Evolutionary conservation across 345 rosid species (phyloP).

Genomic region (Rhodomyrtus tomentosa): DNA sequence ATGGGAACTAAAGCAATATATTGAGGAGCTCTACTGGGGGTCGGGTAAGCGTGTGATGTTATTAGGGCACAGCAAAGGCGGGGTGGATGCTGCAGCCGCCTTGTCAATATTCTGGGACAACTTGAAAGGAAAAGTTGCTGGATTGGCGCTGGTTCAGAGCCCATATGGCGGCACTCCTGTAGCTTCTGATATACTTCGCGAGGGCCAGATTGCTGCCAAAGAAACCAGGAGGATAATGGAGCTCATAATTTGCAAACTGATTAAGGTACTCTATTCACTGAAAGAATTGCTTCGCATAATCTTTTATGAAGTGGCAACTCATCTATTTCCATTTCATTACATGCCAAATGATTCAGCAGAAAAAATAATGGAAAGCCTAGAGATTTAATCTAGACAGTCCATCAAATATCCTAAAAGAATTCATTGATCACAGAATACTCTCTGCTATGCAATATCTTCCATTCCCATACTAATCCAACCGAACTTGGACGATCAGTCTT

Average conservation of each 20-base stretch:
- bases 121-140: conserved; percentile 54
- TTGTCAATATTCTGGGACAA: conserved; percentile 42
- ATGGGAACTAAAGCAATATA: conserved; percentile 56
- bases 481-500: neutral
- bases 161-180: conserved; percentile 62
- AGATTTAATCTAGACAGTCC: neutral
- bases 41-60: conserved; percentile 58
- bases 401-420: neutral
- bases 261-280: conserved; percentile 29
- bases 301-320: neutral
- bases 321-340: neutral
- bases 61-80: conserved; percentile 75
- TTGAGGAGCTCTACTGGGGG: conserved; percentile 73
- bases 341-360: neutral
- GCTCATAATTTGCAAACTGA: conserved; percentile 49
- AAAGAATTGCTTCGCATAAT: neutral
- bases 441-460: neutral
- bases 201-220: conserved; percentile 62
- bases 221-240: conserved; percentile 63
- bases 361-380: neutral
- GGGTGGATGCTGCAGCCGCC: conserved; percentile 76
- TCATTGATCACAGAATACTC: neutral
- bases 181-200: conserved; percentile 61
- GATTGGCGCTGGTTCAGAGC: conserved; percentile 62
- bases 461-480: neutral